These are phyloP conservation scores for Raffaelea albimanens DNA, from an alignment of 2,329 filamentous ascomycete genomes.

Conservation along the genomic window DNA sequence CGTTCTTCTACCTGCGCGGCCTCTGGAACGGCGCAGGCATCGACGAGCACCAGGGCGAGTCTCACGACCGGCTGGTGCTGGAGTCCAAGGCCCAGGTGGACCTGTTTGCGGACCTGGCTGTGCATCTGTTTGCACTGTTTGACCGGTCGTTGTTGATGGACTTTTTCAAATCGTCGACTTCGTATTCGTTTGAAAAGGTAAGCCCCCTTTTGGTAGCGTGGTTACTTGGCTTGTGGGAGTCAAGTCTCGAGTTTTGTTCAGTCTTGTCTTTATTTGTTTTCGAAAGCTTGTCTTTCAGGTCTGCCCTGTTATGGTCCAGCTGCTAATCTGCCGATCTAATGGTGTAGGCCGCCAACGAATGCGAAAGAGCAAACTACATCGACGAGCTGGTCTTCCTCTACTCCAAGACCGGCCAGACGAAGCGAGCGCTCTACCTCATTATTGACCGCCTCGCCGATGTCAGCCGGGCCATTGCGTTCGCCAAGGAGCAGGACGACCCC, in stretches of 20 bases:
- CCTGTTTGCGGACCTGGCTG: constrained; percentile 75
- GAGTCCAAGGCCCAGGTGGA: constrained; percentile 66
- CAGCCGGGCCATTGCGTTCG: constrained; percentile 85
- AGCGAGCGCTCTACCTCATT: constrained; percentile 83
- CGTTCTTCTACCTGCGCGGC: constrained; percentile 84
- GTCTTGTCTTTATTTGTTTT: neutral
- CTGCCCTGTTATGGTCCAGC: too few relatives aligned
- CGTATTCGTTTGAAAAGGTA: constrained; percentile 80
- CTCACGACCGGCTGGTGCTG: constrained; percentile 44
- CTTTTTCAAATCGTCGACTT: constrained; percentile 74
- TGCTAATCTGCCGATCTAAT: constrained; percentile 10
- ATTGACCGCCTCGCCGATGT: constrained; percentile 90
- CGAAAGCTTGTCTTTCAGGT: too few relatives aligned
- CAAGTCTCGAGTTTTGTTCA: too few relatives aligned
- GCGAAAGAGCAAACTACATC: constrained; percentile 71
- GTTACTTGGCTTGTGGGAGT: too few relatives aligned
- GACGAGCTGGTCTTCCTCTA: constrained; percentile 93
- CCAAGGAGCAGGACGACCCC: constrained; percentile 83
- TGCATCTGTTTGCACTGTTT: constrained; percentile 78
- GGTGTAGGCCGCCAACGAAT: constrained; percentile 61
- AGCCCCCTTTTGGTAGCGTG: too few relatives aligned
- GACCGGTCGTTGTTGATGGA: constrained; percentile 75
- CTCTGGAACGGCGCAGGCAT: constrained; percentile 73
- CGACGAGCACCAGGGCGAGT: constrained; percentile 41
- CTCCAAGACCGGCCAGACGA: constrained; percentile 90